Evolutionary conservation across 208 protist genomes (phyloP), one percentile per base, ranked within the genome.

Genomic region (Acanthamoeba lenticulata): DNA sequence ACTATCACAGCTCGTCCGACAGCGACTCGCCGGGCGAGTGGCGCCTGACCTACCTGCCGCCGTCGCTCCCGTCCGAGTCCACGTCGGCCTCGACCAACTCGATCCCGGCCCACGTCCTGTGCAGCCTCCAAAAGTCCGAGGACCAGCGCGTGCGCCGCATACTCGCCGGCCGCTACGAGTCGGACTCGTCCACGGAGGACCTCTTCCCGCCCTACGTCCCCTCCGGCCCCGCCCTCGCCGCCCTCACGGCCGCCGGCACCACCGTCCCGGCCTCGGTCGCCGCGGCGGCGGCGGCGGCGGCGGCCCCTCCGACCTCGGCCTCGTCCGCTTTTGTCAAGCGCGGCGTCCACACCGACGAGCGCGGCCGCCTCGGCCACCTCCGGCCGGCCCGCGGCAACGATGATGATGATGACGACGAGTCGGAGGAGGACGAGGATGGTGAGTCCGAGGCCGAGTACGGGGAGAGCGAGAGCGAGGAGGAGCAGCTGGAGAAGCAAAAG

Each of bases 21-120:
- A 40, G 52, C 24, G 74, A 83, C 42, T 7, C 15, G 4, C 4
- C 7, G 42, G 24, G n/a, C n/a, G 0, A 36, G 42, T 83, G 7
- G n/a, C 7, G 40, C 1, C 27, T 36, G 27, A 13, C 74, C 40
- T 52, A 44, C n/a, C 40, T 83, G 11, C 29, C 69, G 36, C 1
- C 67, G 42, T 34, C 65, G n/a, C 21, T 36, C 11, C 21, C 74
- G n/a, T 27, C 74, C 5, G 74, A 83, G 24, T 83, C 74, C 0
- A 83, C 74, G 21, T n/a, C 74, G 40, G 74, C 74, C 42, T 83
- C 74, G 40, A 83, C 74, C 74, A 83, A 83, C 74, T 83, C 74
- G 42, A 44, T 83, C 42, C 74, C 74, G 36, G 74, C 74, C 5
- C 74, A 83, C 42, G 74, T 83, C 24, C 74, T 83, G 21, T 6